A percentile compares a stretch with the other conserved stretches of the same genome.
Evolutionary conservation across 1,284 basidiomycete genomes (phyloP).

Genomic region (Pisolithus thermaeus): DNA sequence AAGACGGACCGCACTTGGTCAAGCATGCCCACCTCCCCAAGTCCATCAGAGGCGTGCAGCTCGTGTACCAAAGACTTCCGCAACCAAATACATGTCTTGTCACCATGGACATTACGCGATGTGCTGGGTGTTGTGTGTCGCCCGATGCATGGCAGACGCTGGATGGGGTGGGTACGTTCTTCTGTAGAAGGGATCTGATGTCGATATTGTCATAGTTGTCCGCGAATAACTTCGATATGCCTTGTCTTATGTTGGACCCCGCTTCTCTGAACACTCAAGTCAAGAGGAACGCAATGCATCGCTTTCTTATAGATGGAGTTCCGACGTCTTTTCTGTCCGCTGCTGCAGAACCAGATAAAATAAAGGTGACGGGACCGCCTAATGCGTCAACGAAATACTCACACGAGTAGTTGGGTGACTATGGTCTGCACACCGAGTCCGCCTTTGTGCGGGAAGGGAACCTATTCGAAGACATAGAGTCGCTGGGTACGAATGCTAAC

Average conservation of each 20-base stretch:
- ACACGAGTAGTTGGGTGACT: not conserved
- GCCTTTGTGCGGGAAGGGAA: not conserved
- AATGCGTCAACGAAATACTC: not conserved
- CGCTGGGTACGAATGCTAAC: not conserved
- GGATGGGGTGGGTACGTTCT: not conserved
- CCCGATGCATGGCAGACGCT: not conserved
- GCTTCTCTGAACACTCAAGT: not conserved
- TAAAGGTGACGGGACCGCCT: not conserved
- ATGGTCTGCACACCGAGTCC: not conserved
- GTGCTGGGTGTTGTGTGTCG: not conserved
- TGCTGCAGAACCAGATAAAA: not conserved
- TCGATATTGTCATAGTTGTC: not conserved
- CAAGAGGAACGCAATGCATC: not conserved
- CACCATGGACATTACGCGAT: not conserved
- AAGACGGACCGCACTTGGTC: not conserved
- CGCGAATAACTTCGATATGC: not conserved
- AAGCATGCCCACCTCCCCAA: not conserved
- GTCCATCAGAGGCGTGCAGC: not conserved
- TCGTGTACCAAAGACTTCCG: not conserved
- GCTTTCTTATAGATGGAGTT: not conserved
- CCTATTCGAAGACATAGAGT: not conserved
- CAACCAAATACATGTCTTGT: not conserved
- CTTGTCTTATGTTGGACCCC: not conserved
- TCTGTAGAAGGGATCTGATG: not conserved
- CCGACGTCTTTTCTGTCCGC: not conserved